phyloP scores from a whole-genome alignment of 495 filamentous ascomycete species.

The Polyplosphaeria fusca region DNA sequence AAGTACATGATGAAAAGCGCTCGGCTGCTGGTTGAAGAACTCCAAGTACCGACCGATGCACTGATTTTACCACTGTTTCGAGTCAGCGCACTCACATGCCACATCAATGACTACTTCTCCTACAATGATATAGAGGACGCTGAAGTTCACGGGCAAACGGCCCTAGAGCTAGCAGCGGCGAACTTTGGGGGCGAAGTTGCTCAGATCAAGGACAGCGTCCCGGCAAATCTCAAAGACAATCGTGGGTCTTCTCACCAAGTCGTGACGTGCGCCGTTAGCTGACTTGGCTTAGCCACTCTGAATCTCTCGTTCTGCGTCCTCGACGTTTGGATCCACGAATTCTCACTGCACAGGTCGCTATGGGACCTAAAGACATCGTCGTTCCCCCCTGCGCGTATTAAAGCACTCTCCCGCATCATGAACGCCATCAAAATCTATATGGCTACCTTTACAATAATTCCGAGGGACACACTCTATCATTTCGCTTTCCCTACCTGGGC shows the following conservation, averaged over 20 bases:
- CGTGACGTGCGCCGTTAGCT: neutral
- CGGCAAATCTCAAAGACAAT: neutral
- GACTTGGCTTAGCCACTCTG: slow-evolving; percentile 4
- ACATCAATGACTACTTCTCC: slow-evolving; percentile 20
- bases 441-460: neutral
- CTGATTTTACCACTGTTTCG: slow-evolving; percentile 11
- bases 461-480: slow-evolving; percentile 1
- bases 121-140: slow-evolving; percentile 20
- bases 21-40: neutral
- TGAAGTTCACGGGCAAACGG: slow-evolving; percentile 10
- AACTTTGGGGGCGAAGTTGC: slow-evolving; percentile 16
- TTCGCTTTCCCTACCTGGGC: slow-evolving; percentile 20
- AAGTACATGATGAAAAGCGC: slow-evolving; percentile 17
- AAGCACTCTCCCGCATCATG: neutral
- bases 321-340: slow-evolving; percentile 21
- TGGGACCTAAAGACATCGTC: neutral
- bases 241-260: slow-evolving; percentile 5
- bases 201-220: slow-evolving; percentile 3
- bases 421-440: slow-evolving; percentile 6
- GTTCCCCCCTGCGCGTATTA: neutral
- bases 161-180: slow-evolving; percentile 3
- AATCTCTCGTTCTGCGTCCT: slow-evolving; percentile 3
- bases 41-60: slow-evolving; percentile 3
- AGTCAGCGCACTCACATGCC: slow-evolving; percentile 11
- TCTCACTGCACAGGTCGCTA: slow-evolving; percentile 5